Conservation (phyloP, 495 filamentous ascomycete species). For the Neurospora hispaniola region DNA sequence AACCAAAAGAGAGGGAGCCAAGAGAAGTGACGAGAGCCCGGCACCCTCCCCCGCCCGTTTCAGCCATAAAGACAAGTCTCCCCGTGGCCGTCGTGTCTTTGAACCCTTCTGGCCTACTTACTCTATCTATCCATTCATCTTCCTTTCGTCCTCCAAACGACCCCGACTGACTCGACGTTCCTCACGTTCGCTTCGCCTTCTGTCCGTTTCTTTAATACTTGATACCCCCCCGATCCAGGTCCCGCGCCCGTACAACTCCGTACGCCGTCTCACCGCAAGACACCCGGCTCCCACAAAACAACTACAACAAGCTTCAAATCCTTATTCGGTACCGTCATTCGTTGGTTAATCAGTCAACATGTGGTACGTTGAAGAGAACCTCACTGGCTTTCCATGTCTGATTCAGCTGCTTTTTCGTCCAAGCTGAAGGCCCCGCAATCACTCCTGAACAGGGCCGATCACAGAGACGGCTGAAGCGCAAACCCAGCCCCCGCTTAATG, state of each 20-base stretch:
- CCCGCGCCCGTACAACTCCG: neutral
- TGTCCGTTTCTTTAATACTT: neutral
- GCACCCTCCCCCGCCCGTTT: neutral
- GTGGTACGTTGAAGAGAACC: constrained; percentile 20
- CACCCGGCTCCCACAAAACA: neutral
- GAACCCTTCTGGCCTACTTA: neutral
- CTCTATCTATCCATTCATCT: neutral
- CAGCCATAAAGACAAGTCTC: neutral
- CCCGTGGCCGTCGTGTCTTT: neutral
- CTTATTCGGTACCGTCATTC: constrained; percentile 10
- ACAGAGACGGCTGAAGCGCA: neutral
- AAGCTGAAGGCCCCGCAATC: neutral
- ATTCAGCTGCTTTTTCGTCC: neutral
- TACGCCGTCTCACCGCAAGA: neutral
- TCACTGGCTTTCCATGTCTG: constrained; percentile 2
- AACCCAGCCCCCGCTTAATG: neutral
- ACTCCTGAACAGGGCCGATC: neutral
- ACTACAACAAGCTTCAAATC: neutral
- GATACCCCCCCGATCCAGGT: neutral
- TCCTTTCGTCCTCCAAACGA: neutral
- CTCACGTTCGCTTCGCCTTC: neutral
- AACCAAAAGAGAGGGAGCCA: neutral
- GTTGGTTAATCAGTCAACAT: constrained; percentile 22
- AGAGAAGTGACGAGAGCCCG: neutral
- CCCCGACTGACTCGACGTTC: neutral